Evolutionary conservation across 2,329 filamentous ascomycete genomes (phyloP).

Genomic region (Xylariaceae sp.): DNA sequence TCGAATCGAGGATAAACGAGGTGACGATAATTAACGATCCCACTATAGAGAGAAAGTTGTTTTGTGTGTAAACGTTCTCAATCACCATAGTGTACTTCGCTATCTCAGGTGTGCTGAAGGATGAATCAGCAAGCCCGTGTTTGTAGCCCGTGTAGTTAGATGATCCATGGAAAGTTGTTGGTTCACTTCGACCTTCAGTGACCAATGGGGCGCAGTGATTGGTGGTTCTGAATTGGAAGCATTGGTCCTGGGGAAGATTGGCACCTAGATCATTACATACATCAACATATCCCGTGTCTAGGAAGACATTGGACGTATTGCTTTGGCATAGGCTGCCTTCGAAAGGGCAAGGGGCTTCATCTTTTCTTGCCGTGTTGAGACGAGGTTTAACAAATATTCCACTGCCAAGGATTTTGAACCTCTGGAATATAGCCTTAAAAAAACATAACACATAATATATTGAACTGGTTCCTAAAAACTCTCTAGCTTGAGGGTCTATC

Average conservation of each 20-base stretch:
- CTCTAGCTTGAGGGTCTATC: no score
- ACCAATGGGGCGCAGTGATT: constrained; percentile 7
- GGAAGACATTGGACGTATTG: neutral
- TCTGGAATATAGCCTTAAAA: no score
- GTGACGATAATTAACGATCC: constrained; percentile 17
- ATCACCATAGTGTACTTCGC: no score
- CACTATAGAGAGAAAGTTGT: constrained; percentile 17
- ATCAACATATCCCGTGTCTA: constrained; percentile 5
- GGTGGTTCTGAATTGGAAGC: neutral
- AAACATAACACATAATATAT: no score
- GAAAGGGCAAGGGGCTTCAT: constrained; percentile 4
- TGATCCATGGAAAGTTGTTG: neutral
- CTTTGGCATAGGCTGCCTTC: neutral
- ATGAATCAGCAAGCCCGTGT: neutral
- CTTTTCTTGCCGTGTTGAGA: neutral
- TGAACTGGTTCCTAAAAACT: no score
- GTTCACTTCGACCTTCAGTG: constrained; percentile 1
- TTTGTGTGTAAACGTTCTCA: constrained; percentile 17
- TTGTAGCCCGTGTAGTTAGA: neutral
- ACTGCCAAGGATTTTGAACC: neutral
- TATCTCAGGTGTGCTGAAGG: constrained; percentile 10
- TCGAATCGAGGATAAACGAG: constrained; percentile 14
- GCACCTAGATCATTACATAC: neutral
- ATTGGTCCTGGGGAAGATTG: neutral
- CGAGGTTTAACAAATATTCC: neutral